Conservation (phyloP, 306 rosid genomes). For the Pachyrhizus erosus region DNA sequence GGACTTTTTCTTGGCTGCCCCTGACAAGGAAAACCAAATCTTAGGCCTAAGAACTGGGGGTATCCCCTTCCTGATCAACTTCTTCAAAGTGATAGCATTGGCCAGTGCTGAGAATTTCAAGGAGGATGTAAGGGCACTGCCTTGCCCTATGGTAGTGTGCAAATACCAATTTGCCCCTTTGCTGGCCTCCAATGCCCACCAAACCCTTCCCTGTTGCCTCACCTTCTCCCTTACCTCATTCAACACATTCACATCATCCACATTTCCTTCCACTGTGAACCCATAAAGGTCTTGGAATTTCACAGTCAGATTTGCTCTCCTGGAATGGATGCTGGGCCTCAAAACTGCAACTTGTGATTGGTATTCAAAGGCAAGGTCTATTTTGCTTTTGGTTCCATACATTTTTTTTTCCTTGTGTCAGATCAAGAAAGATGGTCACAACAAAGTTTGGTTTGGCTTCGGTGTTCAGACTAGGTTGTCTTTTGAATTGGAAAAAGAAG, state of each 20-base stretch:
- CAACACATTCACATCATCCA: slow-evolving; percentile 95
- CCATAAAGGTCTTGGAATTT: slow-evolving; percentile 98
- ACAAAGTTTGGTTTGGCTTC: background rate
- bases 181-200: slow-evolving; percentile 99
- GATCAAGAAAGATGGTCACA: slow-evolving; percentile 53
- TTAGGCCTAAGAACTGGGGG: slow-evolving; percentile 94
- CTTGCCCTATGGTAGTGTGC: slow-evolving; percentile 74
- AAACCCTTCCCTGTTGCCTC: slow-evolving; percentile 89
- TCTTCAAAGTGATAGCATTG: slow-evolving; percentile 90
- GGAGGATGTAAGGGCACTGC: slow-evolving; percentile 80
- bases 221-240: slow-evolving; percentile 98
- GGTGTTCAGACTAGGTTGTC: slow-evolving; percentile 17
- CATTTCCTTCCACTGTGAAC: slow-evolving; percentile 97
- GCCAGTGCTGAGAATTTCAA: slow-evolving; percentile 79
- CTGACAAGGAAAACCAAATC: slow-evolving; percentile 96
- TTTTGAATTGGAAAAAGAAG: slow-evolving; percentile 33
- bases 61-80: slow-evolving; percentile 89
- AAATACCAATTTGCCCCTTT: slow-evolving; percentile 98
- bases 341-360: slow-evolving; percentile 78
- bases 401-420: slow-evolving; percentile 43
- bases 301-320: slow-evolving; percentile 91
- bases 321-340: slow-evolving; percentile 94
- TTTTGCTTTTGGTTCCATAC: slow-evolving; percentile 81
- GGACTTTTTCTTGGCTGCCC: slow-evolving; percentile 98
- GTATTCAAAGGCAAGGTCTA: slow-evolving; percentile 87